Base-by-base conservation (phyloP, 2,329 filamentous ascomycete species). In the Coniosporium tulheliwenetii region DNA sequence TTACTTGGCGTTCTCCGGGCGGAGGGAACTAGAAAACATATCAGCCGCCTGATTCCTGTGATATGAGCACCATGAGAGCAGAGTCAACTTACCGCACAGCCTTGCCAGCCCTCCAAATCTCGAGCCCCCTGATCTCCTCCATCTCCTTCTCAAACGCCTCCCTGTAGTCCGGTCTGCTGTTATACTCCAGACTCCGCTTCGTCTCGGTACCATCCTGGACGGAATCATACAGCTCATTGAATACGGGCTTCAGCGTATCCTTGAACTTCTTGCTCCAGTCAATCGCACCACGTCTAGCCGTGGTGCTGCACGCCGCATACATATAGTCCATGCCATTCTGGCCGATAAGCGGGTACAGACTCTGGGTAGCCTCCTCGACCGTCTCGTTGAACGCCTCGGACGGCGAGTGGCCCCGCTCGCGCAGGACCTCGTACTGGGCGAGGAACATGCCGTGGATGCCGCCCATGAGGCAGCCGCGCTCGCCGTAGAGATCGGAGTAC, bases 401-500 rank as follows among this genome's bases (percentile, higher is more conserved):
- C 64, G 91, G 91, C 69, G 76, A 83, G 81, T 98, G 91, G 68
- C 91, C 91, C 55, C 84, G 82, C 80, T 98, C 91, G 61, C 91
- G 87, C 68, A 98, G 87, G 53, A 98, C 91, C 77, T 98, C 91
- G 77, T 98, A 98, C 75, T 98, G 91, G 47, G 91, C 91, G 54
- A 98, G 85, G 84, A 98, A 98, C 91, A 98, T 98, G 64, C 91
- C 91, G 78, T 98, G 91, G 70, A 98, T 98, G 68, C 91, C 91
- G 57, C 91, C 91, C 91, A 98, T 98, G 60, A 98, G 75, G 80
- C 91, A 98, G 64, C 91, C 91, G 71, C 91, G 87, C 82, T 98
- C 91, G 68, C 91, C 91, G 75, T 98, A 98, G 53, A 98, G 81
- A 70, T 96, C 91, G 48, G 86, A 95, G 83, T 93, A 94, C 63